Percentiles rank a stretch among this genome's conserved stretches.
phyloP scores from a whole-genome alignment of 106 monocot genomes.

The Cymbidium sinense region DNA sequence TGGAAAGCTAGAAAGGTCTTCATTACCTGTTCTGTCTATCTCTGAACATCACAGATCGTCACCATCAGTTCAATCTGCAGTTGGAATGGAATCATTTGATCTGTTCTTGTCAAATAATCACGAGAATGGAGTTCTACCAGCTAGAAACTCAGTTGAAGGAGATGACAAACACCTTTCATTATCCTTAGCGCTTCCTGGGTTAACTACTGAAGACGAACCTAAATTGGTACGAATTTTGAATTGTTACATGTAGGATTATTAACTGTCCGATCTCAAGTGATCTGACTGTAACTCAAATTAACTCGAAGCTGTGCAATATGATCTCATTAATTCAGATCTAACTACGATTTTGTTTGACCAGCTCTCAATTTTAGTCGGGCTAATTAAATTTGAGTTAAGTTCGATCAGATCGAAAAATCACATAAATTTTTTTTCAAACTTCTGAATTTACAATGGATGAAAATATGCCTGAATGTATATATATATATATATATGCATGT shows the following conservation, averaged over 20 bases:
- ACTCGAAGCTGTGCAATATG: neutral
- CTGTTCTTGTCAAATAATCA: constrained; percentile 22
- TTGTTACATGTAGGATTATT: neutral
- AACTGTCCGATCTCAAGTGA: too few relatives aligned
- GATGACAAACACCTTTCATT: constrained; percentile 8
- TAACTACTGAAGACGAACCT: constrained; percentile 9
- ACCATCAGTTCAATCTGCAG: constrained; percentile 49
- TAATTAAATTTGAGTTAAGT: too few relatives aligned
- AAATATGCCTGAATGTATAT: too few relatives aligned
- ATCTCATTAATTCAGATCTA: too few relatives aligned
- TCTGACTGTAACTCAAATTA: neutral
- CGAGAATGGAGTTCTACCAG: constrained; percentile 20
- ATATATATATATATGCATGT: too few relatives aligned
- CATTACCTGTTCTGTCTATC: constrained; percentile 7
- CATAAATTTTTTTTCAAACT: neutral
- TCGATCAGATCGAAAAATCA: too few relatives aligned
- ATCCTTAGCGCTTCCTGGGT: neutral
- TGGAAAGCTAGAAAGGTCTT: constrained; percentile 18
- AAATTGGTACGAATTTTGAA: constrained; percentile 22
- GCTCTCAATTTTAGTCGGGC: too few relatives aligned
- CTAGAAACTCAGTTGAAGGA: constrained; percentile 11
- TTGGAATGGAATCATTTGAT: constrained; percentile 31
- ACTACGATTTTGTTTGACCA: too few relatives aligned
- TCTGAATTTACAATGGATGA: neutral
- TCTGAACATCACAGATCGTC: constrained; percentile 52